Conservation (phyloP, 148 eudicot genomes). For the Fallopia convolvulus region DNA sequence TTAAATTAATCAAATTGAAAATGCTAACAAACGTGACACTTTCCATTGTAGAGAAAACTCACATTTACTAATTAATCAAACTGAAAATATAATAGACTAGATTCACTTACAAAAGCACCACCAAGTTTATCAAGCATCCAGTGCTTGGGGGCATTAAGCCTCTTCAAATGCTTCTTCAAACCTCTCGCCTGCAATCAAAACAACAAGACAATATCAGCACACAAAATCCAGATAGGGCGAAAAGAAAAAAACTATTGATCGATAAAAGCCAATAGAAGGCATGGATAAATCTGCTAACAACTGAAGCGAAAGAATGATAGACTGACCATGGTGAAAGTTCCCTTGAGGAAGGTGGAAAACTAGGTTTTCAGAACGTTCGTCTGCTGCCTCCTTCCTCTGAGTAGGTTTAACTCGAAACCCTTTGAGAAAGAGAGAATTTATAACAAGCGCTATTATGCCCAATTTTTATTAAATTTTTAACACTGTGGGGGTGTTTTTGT, state of each 20-base stretch:
- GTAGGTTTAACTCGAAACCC: not conserved
- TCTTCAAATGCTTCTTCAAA: conserved; percentile 17
- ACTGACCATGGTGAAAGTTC: not conserved
- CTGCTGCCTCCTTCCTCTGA: not conserved
- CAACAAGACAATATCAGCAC: not conserved
- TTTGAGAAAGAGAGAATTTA: not conserved
- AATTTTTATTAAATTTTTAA: not conserved
- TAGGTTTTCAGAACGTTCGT: not conserved
- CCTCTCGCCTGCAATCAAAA: conserved; percentile 15
- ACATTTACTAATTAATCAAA: no score
- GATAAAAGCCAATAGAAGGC: not conserved
- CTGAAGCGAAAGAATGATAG: not conserved
- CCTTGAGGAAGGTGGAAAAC: not conserved
- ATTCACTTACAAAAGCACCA: conserved; percentile 15
- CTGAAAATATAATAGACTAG: no score
- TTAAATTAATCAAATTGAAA: no score
- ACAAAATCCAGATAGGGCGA: not conserved
- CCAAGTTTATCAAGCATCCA: conserved; percentile 20
- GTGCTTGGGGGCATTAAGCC: conserved; percentile 18
- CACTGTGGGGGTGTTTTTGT: not conserved
- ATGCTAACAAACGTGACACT: not conserved
- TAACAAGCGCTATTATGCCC: not conserved
- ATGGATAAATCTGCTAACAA: not conserved
- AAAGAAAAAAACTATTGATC: not conserved
- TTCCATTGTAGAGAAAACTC: no score